A percentile compares a stretch with the other conserved stretches of the same genome.
These are phyloP conservation scores for Lophiostoma macrostomum DNA, from an alignment of 495 filamentous ascomycete genomes.

Conservation along the genomic window DNA sequence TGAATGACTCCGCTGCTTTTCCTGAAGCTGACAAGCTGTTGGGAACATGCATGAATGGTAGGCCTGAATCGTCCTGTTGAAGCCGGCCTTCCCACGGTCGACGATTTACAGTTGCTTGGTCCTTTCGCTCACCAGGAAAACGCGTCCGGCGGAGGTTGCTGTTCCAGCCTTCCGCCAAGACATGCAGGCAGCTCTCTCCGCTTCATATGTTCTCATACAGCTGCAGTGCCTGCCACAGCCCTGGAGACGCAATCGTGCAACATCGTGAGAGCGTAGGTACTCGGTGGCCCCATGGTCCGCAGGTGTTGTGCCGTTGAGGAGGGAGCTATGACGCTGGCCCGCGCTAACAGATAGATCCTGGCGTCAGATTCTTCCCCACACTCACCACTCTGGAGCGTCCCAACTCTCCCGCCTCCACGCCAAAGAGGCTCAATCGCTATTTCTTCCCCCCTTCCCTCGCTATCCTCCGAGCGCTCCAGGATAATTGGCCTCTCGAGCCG, in stretches of 20 bases:
- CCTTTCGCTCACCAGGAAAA: no score
- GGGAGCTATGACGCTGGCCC: conserved; percentile 16
- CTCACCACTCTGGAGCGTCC: neutral
- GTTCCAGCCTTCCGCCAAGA: no score
- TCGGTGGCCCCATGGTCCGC: neutral
- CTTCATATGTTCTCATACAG: no score
- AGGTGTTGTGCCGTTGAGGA: neutral
- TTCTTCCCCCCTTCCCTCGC: conserved; percentile 7
- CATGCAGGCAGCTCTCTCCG: no score
- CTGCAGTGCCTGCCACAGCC: no score
- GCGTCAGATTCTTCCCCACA: conserved; percentile 19
- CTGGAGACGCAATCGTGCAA: neutral
- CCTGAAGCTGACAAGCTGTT: no score
- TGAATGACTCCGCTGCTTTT: no score
- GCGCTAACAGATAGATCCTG: neutral
- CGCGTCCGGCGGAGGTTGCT: no score
- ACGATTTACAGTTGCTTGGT: no score
- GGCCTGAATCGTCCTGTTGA: no score
- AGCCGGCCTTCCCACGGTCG: no score
- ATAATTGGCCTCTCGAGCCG: conserved; percentile 28
- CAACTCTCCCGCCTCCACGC: conserved; percentile 4
- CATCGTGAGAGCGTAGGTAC: neutral
- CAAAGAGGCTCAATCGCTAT: neutral
- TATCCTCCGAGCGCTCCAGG: conserved; percentile 34
- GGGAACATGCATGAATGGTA: no score